Base-by-base conservation (phyloP, 2,329 filamentous ascomycete genomes). In the Trichoderma brevicompactum region DNA sequence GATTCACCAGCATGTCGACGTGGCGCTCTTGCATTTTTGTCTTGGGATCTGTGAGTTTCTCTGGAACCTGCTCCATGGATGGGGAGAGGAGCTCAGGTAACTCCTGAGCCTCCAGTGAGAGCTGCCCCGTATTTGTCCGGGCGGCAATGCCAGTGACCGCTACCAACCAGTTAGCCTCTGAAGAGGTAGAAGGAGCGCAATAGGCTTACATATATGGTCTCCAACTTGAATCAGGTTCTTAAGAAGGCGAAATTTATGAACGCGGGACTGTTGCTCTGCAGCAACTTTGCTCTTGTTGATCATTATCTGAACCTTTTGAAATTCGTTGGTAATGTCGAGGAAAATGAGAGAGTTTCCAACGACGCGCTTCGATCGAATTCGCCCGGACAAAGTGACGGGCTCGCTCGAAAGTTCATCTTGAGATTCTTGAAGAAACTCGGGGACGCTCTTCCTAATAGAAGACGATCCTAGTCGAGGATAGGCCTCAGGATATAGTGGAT, bases 291-390 rank as follows among this genome's bases (percentile, higher is more conserved):
- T 82, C 70, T 89, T 82, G 77, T 91, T 91, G 76, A 91, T 84
- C 80, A 96, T 87, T 67, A 89, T 84, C 78, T 99, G 95, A 40
- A 96, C 77, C 69, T 84, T 86, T 70, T 87, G 79, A 65, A 88
- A 89, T 74, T 92, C 87, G 75, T 92, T 88, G 70, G 88, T 82
- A 56, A 98, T 80, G 77, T 95, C 91, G 70, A 97, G 77, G 77
- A 99, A 99, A 68, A 92, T 82, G 71, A 99, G 87, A 78, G 91
- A 92, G 71, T 87, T 89, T 70, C 94, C 89, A 63, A 87, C 85
- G 54, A 86, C 82, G 68, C 92, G 90, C 74, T 91, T 85, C 53
- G 88, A 88, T 72, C 84, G 83, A 68, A 97, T 83, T 74, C 92
- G 92, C 77, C 93, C 92, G 60, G 71, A 73, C 38, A 79, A 66